Evolutionary conservation across 139 green algal species (phyloP).

Genomic region (Asterochloris sp.): DNA sequence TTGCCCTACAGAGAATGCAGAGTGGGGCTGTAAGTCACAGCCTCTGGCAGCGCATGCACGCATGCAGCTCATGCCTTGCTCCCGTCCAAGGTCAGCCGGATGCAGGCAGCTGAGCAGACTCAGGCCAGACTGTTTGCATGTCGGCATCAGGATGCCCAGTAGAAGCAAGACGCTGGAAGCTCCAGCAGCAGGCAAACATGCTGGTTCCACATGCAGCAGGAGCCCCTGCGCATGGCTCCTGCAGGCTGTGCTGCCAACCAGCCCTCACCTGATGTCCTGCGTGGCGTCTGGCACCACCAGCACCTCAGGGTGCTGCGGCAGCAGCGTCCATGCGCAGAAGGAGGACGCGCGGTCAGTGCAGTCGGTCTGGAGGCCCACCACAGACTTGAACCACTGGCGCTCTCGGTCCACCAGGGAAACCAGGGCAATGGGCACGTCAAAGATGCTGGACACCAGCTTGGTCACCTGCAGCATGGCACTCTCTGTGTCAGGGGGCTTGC

Average conservation of each 20-base stretch:
- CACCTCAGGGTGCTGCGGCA: conserved; percentile 62
- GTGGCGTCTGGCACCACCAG: conserved; percentile 72
- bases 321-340: conserved; percentile 85
- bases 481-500: background rate
- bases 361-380: conserved; percentile 46
- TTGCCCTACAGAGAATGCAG: no score
- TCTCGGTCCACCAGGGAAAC: conserved; percentile 79
- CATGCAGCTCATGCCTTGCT: no score
- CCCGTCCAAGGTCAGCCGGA: no score
- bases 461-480: background rate
- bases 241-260: background rate
- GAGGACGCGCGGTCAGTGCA: conserved; percentile 64
- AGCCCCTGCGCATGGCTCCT: background rate
- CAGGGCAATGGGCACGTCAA: conserved; percentile 68
- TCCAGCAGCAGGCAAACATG: no score
- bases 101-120: background rate
- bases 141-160: background rate
- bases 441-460: conserved; percentile 37
- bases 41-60: no score
- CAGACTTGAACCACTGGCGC: conserved; percentile 87
- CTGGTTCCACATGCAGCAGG: background rate
- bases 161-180: no score
- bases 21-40: no score
- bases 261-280: conserved; percentile 49
- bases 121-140: background rate